phyloP scores from a whole-genome alignment of 371 early-diverging fungal species.

The Funneliformis caledonium region DNA sequence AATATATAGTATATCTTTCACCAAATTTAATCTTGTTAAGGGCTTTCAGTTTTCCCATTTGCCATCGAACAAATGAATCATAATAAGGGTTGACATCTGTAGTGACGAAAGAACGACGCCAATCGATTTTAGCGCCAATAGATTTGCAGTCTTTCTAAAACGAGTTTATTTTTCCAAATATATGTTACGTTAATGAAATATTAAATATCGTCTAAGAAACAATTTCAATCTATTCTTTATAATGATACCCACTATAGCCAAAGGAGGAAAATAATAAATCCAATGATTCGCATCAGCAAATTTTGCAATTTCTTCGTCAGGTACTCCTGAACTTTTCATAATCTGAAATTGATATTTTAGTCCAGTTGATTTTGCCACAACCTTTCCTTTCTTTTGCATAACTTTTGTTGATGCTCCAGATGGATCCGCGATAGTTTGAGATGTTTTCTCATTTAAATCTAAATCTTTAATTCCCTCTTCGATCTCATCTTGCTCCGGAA shows the following conservation, averaged over 20 bases:
- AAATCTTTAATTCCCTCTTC: conserved; percentile 58
- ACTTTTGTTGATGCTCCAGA: conserved; percentile 30
- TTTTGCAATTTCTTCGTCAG: conserved; percentile 85
- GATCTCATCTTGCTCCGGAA: conserved; percentile 52
- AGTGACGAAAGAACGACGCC: conserved; percentile 99
- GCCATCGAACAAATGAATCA: conserved; percentile 99
- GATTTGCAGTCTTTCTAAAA: conserved; percentile 75
- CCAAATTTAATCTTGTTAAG: conserved; percentile 95
- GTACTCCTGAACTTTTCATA: conserved; percentile 93
- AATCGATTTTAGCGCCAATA: conserved; percentile 95
- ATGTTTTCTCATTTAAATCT: conserved; percentile 47
- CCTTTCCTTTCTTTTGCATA: conserved; percentile 66
- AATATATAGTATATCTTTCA: conserved; percentile 98
- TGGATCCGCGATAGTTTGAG: conserved; percentile 42
- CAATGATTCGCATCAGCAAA: conserved; percentile 98
- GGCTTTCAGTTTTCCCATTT: conserved; percentile 92
- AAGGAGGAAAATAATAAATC: conserved; percentile 96
- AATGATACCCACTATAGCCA: conserved; percentile 63
- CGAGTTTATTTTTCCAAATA: not conserved
- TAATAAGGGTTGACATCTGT: conserved; percentile 99
- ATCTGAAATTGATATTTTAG: conserved; percentile 96
- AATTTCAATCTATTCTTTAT: conserved; percentile 40
- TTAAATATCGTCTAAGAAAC: conserved; percentile 42
- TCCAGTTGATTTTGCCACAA: conserved; percentile 85
- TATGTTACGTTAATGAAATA: conserved; percentile 19